Evolutionary conservation across 345 rosid species (phyloP).

Genomic region (Rhizophora apiculata): DNA sequence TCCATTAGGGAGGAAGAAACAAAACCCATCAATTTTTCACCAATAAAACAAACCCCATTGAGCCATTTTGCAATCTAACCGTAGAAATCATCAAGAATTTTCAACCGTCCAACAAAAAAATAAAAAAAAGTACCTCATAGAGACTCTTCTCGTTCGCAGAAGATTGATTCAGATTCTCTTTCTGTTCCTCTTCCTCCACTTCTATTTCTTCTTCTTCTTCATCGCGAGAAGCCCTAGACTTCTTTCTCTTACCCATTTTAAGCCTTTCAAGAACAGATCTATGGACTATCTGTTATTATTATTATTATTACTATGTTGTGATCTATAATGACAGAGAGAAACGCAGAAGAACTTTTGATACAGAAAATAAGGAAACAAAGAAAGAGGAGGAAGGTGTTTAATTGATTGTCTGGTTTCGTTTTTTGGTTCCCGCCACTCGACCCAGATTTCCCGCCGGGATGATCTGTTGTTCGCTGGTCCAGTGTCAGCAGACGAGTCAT

Average conservation of each 20-base stretch:
- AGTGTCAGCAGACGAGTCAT: no score
- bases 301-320: no score
- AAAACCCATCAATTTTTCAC: not conserved
- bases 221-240: conserved; percentile 46
- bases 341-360: no score
- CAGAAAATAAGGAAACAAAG: no score
- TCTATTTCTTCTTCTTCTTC: conserved; percentile 38
- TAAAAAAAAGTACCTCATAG: conserved; percentile 44
- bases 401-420: not conserved
- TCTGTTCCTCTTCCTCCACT: conserved; percentile 24
- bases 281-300: no score
- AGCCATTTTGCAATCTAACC: no score
- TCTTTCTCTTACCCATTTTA: conserved; percentile 58
- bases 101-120: not conserved
- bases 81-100: no score
- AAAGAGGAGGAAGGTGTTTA: no score
- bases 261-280: no score
- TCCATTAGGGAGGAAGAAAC: not conserved
- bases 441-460: conserved; percentile 20
- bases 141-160: conserved; percentile 38
- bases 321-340: no score
- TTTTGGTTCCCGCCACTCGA: conserved; percentile 29
- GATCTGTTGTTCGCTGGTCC: no score
- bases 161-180: conserved; percentile 19
- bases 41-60: not conserved